A percentile compares a stretch with the other conserved stretches of the same genome.
Conservation (phyloP, 2,329 filamentous ascomycete genomes). For the Colletotrichum echinochloae region DNA sequence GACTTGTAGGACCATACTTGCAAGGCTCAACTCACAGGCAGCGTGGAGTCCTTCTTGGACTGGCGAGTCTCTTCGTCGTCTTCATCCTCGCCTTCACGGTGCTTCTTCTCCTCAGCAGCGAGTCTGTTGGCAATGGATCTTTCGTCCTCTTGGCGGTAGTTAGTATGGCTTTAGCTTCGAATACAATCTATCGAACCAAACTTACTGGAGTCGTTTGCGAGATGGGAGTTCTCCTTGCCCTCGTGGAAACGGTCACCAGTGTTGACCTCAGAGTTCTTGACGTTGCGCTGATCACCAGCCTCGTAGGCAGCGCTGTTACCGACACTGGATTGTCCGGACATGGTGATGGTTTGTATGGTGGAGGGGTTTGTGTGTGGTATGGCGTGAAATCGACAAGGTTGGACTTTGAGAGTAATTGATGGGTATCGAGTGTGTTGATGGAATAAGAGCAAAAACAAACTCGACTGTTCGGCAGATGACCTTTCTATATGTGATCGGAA, state of each 20-base stretch:
- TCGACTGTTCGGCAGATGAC: not conserved
- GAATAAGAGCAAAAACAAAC: not conserved
- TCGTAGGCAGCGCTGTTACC: constrained; percentile 77
- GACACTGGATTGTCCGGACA: constrained; percentile 70
- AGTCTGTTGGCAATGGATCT: constrained; percentile 79
- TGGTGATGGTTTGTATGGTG: constrained; percentile 41
- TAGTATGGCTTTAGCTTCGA: constrained; percentile 38
- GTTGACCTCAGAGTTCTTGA: constrained; percentile 60
- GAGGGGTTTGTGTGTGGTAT: not conserved
- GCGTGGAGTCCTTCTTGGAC: constrained; percentile 70
- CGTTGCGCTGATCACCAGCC: constrained; percentile 80
- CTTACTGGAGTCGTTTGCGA: constrained; percentile 78
- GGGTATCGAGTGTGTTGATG: not conserved
- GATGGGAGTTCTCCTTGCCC: constrained; percentile 77
- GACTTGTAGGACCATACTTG: constrained; percentile 38
- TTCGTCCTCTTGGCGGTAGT: constrained; percentile 69
- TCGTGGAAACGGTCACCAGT: constrained; percentile 74
- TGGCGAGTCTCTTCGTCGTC: constrained; percentile 57
- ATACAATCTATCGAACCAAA: not conserved
- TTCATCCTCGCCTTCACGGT: constrained; percentile 17
- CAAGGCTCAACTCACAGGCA: constrained; percentile 59
- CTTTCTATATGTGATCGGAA: constrained; percentile 15
- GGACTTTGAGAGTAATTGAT: not conserved
- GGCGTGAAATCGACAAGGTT: not conserved
- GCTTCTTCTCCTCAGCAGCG: constrained; percentile 64